Percentiles rank a stretch among this genome's conserved stretches.
Evolutionary conservation across 139 green algal species (phyloP).

Genomic region (Volvox reticuliferus): DNA sequence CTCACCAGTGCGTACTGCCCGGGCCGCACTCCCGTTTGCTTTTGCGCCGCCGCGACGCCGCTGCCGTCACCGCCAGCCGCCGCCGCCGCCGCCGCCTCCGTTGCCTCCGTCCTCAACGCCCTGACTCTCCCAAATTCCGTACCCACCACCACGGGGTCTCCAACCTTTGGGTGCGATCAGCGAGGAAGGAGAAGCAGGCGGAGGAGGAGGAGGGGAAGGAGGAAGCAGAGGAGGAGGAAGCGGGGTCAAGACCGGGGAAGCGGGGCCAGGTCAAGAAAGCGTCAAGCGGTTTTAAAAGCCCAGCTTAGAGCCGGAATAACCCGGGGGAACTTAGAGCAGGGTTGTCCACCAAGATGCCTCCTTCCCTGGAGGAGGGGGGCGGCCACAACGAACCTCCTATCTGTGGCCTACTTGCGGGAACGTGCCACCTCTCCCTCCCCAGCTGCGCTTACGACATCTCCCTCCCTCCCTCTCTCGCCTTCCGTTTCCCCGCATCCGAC

Average conservation of each 20-base stretch:
- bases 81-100: not conserved
- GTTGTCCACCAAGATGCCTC: too few relatives aligned
- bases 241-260: not conserved
- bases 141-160: constrained; percentile 87
- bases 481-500: not conserved
- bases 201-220: not conserved
- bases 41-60: not conserved
- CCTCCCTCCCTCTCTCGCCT: not conserved
- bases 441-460: too few relatives aligned
- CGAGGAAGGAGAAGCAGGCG: not conserved
- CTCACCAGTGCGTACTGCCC: constrained; percentile 75
- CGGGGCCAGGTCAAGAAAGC: too few relatives aligned
- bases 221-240: not conserved
- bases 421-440: too few relatives aligned
- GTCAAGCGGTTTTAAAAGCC: not conserved
- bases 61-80: not conserved
- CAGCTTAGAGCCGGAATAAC: too few relatives aligned
- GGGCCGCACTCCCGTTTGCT: constrained; percentile 59
- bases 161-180: constrained; percentile 46
- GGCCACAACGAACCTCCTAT: too few relatives aligned
- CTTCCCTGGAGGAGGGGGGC: too few relatives aligned
- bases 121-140: constrained; percentile 82
- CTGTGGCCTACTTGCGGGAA: too few relatives aligned
- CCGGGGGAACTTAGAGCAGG: too few relatives aligned
- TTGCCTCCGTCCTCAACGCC: constrained; percentile 56